phyloP scores from a whole-genome alignment of 768 basidiomycete species.

The Tylopilus felleus region DNA sequence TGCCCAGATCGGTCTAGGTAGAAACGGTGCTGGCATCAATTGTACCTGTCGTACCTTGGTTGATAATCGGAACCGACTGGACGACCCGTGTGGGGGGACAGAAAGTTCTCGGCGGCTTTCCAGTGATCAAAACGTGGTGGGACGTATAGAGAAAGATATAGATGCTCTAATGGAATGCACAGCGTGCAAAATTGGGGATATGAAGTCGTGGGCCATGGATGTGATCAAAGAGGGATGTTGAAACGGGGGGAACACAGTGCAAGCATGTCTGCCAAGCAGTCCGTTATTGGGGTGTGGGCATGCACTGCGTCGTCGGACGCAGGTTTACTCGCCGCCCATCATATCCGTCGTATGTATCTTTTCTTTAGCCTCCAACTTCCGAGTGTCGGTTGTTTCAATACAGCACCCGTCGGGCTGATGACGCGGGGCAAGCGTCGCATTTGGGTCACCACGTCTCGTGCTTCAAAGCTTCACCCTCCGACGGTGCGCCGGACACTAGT shows the following conservation, averaged over 20 bases:
- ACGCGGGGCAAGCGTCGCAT: neutral
- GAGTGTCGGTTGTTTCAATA: neutral
- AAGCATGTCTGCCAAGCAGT: neutral
- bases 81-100: neutral
- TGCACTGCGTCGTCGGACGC: neutral
- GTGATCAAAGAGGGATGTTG: neutral
- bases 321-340: neutral
- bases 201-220: neutral
- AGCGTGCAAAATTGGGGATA: neutral
- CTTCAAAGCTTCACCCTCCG: neutral
- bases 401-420: neutral
- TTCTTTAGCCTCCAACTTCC: neutral
- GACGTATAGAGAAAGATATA: neutral
- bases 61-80: neutral
- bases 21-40: slow-evolving; percentile 1
- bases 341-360: neutral
- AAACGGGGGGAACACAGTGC: neutral
- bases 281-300: neutral
- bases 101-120: slow-evolving; percentile 1
- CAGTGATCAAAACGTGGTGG: neutral
- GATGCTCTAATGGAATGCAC: neutral
- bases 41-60: neutral
- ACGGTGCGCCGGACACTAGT: neutral
- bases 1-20: neutral
- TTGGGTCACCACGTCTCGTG: neutral